These are phyloP conservation scores for Basipetospora chlamydospora DNA, from an alignment of 2,329 filamentous ascomycete species.

Conservation along the genomic window DNA sequence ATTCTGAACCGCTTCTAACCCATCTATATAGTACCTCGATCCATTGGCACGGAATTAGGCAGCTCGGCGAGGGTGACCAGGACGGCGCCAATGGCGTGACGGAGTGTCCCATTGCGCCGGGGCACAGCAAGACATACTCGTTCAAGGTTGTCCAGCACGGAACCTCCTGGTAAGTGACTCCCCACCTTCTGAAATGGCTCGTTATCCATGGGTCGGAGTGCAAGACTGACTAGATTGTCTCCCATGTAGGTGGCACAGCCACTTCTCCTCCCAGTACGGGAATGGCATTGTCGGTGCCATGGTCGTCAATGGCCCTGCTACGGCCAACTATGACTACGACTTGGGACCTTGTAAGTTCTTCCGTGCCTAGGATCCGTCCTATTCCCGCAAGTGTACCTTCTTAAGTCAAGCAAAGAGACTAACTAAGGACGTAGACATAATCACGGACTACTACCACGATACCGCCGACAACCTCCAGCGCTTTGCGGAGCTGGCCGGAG, in stretches of 20 bases:
- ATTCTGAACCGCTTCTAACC: too few relatives aligned
- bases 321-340: conserved; percentile 41
- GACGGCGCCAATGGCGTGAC: conserved; percentile 34
- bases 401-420: too few relatives aligned
- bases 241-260: conserved; percentile 31
- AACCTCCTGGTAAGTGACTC: conserved; percentile 4
- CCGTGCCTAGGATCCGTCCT: too few relatives aligned
- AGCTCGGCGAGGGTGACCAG: conserved; percentile 6
- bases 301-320: conserved; percentile 39
- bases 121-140: conserved; percentile 18
- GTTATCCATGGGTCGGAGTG: too few relatives aligned
- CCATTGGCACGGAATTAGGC: conserved; percentile 7
- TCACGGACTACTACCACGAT: conserved; percentile 38
- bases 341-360: conserved; percentile 27
- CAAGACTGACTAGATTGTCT: too few relatives aligned
- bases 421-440: conserved; percentile 9
- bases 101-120: conserved; percentile 25
- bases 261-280: conserved; percentile 41
- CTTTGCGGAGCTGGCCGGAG: conserved; percentile 6
- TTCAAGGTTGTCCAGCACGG: conserved; percentile 28
- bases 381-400: too few relatives aligned
- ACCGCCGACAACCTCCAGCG: conserved; percentile 15
- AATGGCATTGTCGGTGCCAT: conserved; percentile 48
- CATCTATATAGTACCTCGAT: conserved; percentile 3
- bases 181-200: too few relatives aligned